Conservation (phyloP, 768 basidiomycete genomes). For the Leccinum uliginosum region DNA sequence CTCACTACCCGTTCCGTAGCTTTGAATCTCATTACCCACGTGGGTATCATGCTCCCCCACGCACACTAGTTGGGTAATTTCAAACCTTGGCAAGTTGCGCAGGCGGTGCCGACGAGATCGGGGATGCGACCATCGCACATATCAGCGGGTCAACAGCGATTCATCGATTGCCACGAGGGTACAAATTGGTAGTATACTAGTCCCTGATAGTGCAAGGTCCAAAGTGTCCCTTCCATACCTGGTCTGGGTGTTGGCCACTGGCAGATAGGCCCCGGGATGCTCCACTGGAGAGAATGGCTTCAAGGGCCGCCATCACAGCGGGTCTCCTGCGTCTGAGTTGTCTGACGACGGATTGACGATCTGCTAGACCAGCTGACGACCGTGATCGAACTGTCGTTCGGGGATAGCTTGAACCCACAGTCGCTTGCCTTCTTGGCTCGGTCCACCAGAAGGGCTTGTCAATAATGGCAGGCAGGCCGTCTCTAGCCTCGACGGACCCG, state of each 20-base stretch:
- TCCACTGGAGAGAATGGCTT: not conserved
- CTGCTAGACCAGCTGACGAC: not conserved
- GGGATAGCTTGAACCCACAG: slow-evolving; percentile 2
- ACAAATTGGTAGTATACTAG: not conserved
- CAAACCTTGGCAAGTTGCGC: not conserved
- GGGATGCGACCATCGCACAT: slow-evolving; percentile 19
- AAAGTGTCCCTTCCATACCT: slow-evolving; percentile 3
- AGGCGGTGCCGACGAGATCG: slow-evolving; percentile 13
- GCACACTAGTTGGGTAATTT: slow-evolving; percentile 4
- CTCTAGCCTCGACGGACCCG: not conserved
- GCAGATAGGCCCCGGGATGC: slow-evolving; percentile 6
- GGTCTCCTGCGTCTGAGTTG: not conserved
- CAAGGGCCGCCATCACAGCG: not conserved
- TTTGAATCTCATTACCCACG: slow-evolving; percentile 3
- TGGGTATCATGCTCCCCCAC: not conserved
- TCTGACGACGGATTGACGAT: slow-evolving; percentile 7
- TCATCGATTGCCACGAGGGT: slow-evolving; percentile 22
- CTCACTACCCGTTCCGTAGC: not conserved
- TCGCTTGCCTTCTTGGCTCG: slow-evolving; percentile 1
- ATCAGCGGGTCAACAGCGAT: slow-evolving; percentile 11
- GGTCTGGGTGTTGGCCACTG: slow-evolving; percentile 1
- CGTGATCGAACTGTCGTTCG: slow-evolving; percentile 7
- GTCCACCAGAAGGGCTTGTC: slow-evolving; percentile 1
- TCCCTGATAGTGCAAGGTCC: slow-evolving; percentile 13
- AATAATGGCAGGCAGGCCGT: not conserved